Evolutionary conservation across 768 basidiomycete genomes (phyloP), one percentile per base, ranked within the genome.

Genomic region (Strobilomyces confusus): DNA sequence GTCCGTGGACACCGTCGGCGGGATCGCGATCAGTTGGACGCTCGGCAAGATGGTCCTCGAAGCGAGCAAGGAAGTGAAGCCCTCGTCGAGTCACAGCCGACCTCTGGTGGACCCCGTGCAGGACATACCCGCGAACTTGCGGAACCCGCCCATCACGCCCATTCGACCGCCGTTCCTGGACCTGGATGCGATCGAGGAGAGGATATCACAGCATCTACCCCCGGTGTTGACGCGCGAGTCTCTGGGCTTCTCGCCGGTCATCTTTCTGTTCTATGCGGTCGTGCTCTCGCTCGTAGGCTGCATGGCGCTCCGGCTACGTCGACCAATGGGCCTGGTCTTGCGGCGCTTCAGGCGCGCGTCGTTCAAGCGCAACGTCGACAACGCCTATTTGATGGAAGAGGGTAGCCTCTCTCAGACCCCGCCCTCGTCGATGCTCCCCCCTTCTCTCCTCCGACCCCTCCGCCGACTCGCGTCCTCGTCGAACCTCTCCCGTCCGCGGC

Each of bases 31-130:
- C 63, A 92, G 84, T 62, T 99, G 97, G 97, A 98, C 97, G 5
- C 77, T 98, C 32, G 97, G 97, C 25, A 98, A 98, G 70, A 98
- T 98, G 95, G 95, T 98, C 0, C 79, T 98, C 25, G 95, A 98
- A 71, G 97, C 97, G 25, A 93, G 91, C 73, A 90, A 89, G 58
- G 89, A 90, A 66, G 81, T 93, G 8, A 80, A 81, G 4, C 66
- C 78, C 8, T 71, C 77, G 40, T 67, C 70, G 13, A 76, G 75
- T 49, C 62, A 72, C 4, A 70, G 73, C 25, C 77, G 72, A 47
- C 89, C 87, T 6, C 66, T 91, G n/a, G 78, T 77, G 25, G 90
- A 92, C 60, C 88, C 89, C 9, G 75, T 89, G 50, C 84, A 88
- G 49, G 80, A 84, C 58, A 76, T 83, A 42, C 78, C 83, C 22